Conservation (phyloP, 768 basidiomycete species). For the Suillus lakei region DNA sequence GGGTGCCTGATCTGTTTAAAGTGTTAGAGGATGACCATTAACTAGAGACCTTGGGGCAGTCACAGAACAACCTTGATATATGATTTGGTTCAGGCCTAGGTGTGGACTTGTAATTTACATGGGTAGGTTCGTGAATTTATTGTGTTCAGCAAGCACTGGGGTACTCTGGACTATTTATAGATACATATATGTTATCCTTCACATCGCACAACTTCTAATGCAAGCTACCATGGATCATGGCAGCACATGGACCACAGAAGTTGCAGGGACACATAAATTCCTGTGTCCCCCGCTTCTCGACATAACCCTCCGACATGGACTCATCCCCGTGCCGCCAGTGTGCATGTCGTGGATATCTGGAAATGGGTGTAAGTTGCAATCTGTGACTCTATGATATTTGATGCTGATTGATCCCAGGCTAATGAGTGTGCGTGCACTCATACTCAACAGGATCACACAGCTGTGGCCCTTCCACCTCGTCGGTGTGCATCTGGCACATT, state of each 20-base stretch:
- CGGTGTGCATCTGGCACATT: background rate
- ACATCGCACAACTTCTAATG: background rate
- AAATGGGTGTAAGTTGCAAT: background rate
- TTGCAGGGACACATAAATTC: background rate
- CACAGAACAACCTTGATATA: no score
- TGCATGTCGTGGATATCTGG: background rate
- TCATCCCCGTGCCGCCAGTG: background rate
- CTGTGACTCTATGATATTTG: background rate
- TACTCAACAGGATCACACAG: background rate
- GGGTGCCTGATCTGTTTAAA: no score
- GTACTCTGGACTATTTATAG: no score
- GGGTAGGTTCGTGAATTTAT: no score
- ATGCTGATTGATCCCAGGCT: background rate
- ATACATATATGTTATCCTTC: no score
- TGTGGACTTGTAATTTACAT: no score
- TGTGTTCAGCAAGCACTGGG: no score
- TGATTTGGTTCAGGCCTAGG: no score
- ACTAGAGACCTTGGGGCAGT: no score
- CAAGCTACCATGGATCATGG: constrained; percentile 1
- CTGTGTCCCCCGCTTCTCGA: background rate
- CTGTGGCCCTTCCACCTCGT: background rate
- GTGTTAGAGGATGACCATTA: no score
- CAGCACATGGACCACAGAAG: background rate
- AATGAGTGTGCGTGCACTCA: background rate
- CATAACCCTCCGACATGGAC: background rate